Evolutionary conservation across 345 rosid species (phyloP).

Genomic region (Eucalyptus decipiens): DNA sequence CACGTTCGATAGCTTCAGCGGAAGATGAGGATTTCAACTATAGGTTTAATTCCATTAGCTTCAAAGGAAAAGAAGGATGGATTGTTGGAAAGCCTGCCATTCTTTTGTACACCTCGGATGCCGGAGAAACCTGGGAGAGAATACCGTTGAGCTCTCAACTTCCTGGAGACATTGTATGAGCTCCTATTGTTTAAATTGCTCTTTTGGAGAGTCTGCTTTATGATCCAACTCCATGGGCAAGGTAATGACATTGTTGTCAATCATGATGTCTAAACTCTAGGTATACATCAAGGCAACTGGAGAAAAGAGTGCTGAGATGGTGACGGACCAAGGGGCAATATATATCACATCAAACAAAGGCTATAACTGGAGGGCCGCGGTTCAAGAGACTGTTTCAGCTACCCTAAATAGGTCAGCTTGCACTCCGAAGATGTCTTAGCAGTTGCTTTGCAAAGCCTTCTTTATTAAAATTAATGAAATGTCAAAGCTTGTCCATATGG

Average conservation of each 20-base stretch:
- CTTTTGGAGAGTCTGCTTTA: background rate
- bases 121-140: conserved; percentile 77
- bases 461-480: background rate
- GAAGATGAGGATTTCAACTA: conserved; percentile 97
- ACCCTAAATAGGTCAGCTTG: conserved; percentile 72
- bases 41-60: conserved; percentile 83
- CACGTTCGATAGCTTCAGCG: conserved; percentile 80
- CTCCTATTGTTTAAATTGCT: background rate
- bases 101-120: conserved; percentile 69
- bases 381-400: conserved; percentile 92
- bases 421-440: background rate
- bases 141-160: conserved; percentile 87
- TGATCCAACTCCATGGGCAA: background rate
- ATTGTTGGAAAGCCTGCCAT: conserved; percentile 91
- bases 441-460: background rate
- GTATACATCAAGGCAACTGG: conserved; percentile 93
- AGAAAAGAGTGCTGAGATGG: conserved; percentile 96
- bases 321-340: conserved; percentile 91
- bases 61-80: conserved; percentile 92
- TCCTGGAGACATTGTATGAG: conserved; percentile 81
- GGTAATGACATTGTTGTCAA: background rate
- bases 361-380: conserved; percentile 91
- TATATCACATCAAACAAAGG: conserved; percentile 85
- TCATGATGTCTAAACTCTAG: conserved; percentile 9
- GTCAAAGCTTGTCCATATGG: background rate